Base-by-base conservation (phyloP, 495 filamentous ascomycete genomes). In the Podospora pseudopauciseta region DNA sequence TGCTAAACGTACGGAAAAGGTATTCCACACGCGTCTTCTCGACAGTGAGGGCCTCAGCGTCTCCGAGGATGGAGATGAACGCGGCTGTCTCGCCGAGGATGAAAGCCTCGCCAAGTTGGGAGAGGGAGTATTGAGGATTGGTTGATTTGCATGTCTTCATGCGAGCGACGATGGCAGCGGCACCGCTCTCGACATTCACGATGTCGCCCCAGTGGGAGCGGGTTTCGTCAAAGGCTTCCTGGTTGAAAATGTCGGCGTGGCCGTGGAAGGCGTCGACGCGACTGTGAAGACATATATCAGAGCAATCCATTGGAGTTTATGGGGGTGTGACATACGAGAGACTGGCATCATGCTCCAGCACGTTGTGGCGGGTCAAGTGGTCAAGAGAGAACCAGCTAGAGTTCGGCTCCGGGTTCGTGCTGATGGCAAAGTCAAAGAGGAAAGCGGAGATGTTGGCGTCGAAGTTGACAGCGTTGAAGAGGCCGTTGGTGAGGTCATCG, bases 291-390 rank as follows among this genome's bases (percentile, higher is more conserved):
- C 34, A 39, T 11, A 11, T 5, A 39, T 39, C 34, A 39, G 34
- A 39, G 34, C 2, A 39, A 5, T 1, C 11, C 11, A 39, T 39
- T 39, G 34, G 6, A 39, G 34, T 39, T 39, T n/a, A 56, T 16
- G n/a, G 39, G n/a, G 18, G 23, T 19, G 55, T 2, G 4, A 75
- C 72, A 39, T 63, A 84, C 83, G 82, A 84, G 34, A 86, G 67
- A 65, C 82, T 85, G 5, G 74, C 83, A 71, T 86, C 84, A 60
- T 86, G 83, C 65, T 86, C 84, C 2, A 86, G 72, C 44, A 85
- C 68, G 59, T 85, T 80, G 60, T 73, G 71, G 23, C 26, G 55
- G 66, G 79, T 72, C 19, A 86, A 80, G 23, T 83, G 70, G 69
- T 84, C 73, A 30, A 87, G 76, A 6, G 79, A 76, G 71, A 86